Evolutionary conservation across 2,329 filamentous ascomycete species (phyloP).

Genomic region (Bertia moriformis): DNA sequence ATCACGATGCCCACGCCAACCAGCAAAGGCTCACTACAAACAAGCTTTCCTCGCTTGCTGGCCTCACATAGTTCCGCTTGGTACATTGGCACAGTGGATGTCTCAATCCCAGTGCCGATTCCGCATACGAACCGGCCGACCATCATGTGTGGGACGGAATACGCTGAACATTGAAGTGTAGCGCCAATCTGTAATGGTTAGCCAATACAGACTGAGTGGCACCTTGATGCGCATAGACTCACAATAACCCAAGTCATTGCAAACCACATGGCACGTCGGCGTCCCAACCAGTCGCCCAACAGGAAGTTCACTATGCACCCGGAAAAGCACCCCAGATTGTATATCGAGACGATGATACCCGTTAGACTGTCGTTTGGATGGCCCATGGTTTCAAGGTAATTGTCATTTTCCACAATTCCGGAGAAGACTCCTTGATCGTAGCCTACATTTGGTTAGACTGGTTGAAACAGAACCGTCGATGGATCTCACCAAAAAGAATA

Average conservation of each 20-base stretch:
- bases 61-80: constrained; percentile 22
- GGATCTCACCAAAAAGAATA: constrained; percentile 1
- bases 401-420: constrained; percentile 26
- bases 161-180: constrained; percentile 13
- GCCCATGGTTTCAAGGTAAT: constrained; percentile 23
- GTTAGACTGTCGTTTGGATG: constrained; percentile 18
- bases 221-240: constrained; percentile 1
- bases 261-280: constrained; percentile 9
- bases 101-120: constrained; percentile 10
- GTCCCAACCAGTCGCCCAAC: constrained; percentile 7
- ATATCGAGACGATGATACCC: constrained; percentile 25
- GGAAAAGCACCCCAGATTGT: constrained; percentile 24
- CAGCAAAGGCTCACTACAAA: constrained; percentile 13
- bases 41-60: constrained; percentile 18
- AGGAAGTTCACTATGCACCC: constrained; percentile 13
- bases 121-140: constrained; percentile 22
- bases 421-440: constrained; percentile 34
- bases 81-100: constrained; percentile 14
- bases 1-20: constrained; percentile 6
- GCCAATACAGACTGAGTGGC: constrained; percentile 4
- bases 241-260: constrained; percentile 11
- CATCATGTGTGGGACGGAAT: constrained; percentile 21
- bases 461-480: background rate
- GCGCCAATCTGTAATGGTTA: constrained; percentile 7
- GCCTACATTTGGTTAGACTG: constrained; percentile 12